A percentile compares a stretch with the other conserved stretches of the same genome.
These are phyloP conservation scores for barley (Hordeum vulgare) DNA, from an alignment of 176 grass and related monocot species.

Conservation along the genomic window DNA sequence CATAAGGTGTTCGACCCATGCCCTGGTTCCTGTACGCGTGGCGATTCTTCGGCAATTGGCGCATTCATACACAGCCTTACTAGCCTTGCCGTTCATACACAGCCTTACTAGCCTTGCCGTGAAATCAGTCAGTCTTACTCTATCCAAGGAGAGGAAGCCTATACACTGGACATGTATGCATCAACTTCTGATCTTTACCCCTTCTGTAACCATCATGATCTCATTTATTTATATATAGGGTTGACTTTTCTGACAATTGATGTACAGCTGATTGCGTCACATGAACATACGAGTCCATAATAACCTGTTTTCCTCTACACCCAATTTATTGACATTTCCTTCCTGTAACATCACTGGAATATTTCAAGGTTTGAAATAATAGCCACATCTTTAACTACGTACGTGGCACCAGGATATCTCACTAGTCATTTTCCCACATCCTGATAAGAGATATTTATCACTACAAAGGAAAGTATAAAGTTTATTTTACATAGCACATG, in stretches of 20 bases:
- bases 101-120: background rate
- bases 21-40: background rate
- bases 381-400: background rate
- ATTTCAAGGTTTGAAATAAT: background rate
- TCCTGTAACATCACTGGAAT: background rate
- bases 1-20: background rate
- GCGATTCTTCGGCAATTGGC: background rate
- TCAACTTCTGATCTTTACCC: background rate
- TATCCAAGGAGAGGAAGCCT: background rate
- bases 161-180: background rate
- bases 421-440: too few species aligned
- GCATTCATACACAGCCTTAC: background rate
- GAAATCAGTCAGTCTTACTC: background rate
- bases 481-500: too few species aligned
- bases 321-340: background rate
- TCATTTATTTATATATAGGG: too few species aligned
- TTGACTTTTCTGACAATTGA: too few species aligned
- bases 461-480: too few species aligned
- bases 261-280: background rate
- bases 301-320: background rate
- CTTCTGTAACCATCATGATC: background rate
- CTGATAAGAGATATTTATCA: too few species aligned
- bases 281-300: background rate
- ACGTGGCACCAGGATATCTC: too few species aligned
- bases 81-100: background rate